Evolutionary conservation across 163 green algal genomes (phyloP).

Genomic region (Scenedesmus sp.): DNA sequence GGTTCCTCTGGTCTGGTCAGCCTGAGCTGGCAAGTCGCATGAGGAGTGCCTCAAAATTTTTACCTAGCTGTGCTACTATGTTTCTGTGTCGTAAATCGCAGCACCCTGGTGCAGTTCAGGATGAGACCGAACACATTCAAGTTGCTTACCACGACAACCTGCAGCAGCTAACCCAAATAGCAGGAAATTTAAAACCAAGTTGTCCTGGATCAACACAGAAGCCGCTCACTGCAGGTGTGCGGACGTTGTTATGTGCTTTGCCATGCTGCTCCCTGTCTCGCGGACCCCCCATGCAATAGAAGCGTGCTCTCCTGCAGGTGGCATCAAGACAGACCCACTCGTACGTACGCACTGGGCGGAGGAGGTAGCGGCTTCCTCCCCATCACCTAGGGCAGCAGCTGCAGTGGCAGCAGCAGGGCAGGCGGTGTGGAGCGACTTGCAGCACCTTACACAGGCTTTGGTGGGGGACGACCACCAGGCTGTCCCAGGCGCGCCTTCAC

Average conservation of each 20-base stretch:
- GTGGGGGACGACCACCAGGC: too few species aligned
- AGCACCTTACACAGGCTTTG: constrained; percentile 24
- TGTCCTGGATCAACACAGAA: neutral
- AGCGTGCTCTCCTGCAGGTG: neutral
- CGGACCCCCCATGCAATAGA: neutral
- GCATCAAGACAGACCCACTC: neutral
- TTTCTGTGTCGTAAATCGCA: neutral
- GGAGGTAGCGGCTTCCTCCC: neutral
- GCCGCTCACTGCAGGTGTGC: neutral
- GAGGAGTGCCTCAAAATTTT: too few species aligned
- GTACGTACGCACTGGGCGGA: neutral
- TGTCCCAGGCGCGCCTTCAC: too few species aligned
- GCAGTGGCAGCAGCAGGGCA: constrained; percentile 11
- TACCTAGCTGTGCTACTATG: neutral
- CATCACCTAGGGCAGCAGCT: constrained; percentile 1
- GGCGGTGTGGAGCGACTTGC: constrained; percentile 16
- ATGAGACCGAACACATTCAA: neutral
- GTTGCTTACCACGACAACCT: neutral
- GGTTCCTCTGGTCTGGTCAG: neutral
- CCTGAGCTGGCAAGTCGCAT: neutral
- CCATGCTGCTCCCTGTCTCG: neutral
- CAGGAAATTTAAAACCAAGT: neutral
- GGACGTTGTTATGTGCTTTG: neutral
- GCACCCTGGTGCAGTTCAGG: constrained; percentile 10
- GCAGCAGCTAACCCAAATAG: neutral